Percentiles rank a stretch among this genome's conserved stretches.
Conservation (phyloP, 2,329 filamentous ascomycete genomes). For the Torrubiella hemipterigena region DNA sequence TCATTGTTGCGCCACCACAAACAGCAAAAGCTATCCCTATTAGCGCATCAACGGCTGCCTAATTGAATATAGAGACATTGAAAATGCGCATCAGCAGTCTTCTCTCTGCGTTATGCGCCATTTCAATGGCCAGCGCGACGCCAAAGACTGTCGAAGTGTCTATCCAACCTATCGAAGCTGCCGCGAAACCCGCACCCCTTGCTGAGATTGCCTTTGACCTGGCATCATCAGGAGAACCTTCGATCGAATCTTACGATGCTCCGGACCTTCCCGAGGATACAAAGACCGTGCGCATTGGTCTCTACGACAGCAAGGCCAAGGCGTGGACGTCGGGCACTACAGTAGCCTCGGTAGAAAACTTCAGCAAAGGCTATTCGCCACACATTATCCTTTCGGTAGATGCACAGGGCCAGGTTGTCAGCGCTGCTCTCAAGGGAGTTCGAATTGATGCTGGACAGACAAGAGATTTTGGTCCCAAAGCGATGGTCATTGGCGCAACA, state of each 20-base stretch:
- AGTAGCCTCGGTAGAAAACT: slow-evolving; percentile 42
- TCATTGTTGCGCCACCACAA: too few species aligned
- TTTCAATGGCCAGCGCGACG: slow-evolving; percentile 24
- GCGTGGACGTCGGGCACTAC: slow-evolving; percentile 44
- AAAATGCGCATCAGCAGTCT: slow-evolving; percentile 31
- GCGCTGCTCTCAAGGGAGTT: slow-evolving; percentile 42
- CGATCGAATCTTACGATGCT: slow-evolving; percentile 41
- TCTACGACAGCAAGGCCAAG: slow-evolving; percentile 35
- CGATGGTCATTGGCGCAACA: slow-evolving; percentile 32
- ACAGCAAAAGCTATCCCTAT: too few species aligned
- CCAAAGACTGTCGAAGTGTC: slow-evolving; percentile 38
- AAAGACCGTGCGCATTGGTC: slow-evolving; percentile 43
- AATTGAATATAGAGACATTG: too few species aligned
- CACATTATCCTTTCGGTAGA: slow-evolving; percentile 42
- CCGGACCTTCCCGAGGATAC: slow-evolving; percentile 36
- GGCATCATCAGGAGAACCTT: slow-evolving; percentile 27
- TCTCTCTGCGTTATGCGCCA: slow-evolving; percentile 29
- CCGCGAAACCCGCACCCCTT: slow-evolving; percentile 28
- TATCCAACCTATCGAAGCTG: slow-evolving; percentile 35
- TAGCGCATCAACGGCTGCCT: too few species aligned
- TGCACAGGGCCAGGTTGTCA: slow-evolving; percentile 29
- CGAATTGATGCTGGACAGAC: slow-evolving; percentile 51
- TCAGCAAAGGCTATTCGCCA: slow-evolving; percentile 48
- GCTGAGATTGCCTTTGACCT: slow-evolving; percentile 45
- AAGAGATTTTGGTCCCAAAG: slow-evolving; percentile 52